Evolutionary conservation across 352 stramenopile genomes (phyloP).

Genomic region (Pythium rishiriense): DNA sequence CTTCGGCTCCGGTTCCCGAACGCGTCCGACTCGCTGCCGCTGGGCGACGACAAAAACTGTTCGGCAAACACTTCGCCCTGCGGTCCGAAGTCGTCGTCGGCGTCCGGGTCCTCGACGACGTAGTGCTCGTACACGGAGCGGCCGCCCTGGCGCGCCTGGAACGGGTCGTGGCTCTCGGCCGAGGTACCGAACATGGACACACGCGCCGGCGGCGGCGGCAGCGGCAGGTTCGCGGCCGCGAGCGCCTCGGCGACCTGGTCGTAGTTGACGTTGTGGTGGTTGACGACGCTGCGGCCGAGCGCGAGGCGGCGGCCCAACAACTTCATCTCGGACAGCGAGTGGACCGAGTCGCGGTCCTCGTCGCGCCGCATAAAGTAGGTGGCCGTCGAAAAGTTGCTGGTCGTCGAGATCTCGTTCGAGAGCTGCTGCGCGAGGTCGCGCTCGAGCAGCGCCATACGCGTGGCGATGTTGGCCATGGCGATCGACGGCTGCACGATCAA

Average conservation of each 20-base stretch:
- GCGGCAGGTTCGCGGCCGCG: conserved; percentile 22
- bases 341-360: conserved; percentile 30
- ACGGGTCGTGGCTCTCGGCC: conserved; percentile 44
- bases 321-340: conserved; percentile 46
- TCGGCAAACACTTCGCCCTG: conserved; percentile 42
- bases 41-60: conserved; percentile 41
- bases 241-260: conserved; percentile 31
- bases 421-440: conserved; percentile 28
- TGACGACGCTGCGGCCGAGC: conserved; percentile 54
- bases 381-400: conserved; percentile 43
- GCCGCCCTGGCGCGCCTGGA: conserved; percentile 34
- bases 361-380: conserved; percentile 57
- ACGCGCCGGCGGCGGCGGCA: conserved; percentile 41
- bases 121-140: conserved; percentile 70
- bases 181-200: conserved; percentile 64
- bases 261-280: conserved; percentile 62
- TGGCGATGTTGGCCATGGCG: conserved; percentile 64
- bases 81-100: conserved; percentile 27
- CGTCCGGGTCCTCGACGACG: conserved; percentile 46
- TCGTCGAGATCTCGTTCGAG: conserved; percentile 36
- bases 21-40: conserved; percentile 22
- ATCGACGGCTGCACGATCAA: conserved; percentile 68
- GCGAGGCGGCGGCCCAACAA: conserved; percentile 25
- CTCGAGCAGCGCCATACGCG: conserved; percentile 62
- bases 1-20: conserved; percentile 7